Evolutionary conservation across 257 asterid species (phyloP).

Genomic region (Solanum appendiculatum): DNA sequence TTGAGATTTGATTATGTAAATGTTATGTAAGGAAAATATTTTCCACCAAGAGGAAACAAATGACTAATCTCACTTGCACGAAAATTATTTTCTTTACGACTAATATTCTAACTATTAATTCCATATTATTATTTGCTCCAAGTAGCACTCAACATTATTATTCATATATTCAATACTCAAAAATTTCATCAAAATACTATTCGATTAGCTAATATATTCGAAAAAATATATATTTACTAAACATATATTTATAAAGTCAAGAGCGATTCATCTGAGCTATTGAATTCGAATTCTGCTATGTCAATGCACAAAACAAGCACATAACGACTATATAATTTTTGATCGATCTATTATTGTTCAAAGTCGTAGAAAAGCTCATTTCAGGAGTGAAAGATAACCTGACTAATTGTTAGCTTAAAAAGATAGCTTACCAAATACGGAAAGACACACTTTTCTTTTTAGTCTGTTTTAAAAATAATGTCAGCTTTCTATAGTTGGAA

Average conservation of each 20-base stretch:
- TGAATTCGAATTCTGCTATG: neutral
- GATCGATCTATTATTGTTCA: neutral
- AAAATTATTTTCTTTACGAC: too few relatives aligned
- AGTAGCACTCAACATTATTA: too few relatives aligned
- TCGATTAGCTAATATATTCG: neutral
- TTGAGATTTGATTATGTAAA: neutral
- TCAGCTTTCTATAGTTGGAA: too few relatives aligned
- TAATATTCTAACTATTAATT: too few relatives aligned
- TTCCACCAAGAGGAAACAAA: neutral
- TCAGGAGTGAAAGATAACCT: neutral
- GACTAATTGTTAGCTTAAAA: neutral
- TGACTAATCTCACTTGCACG: too few relatives aligned
- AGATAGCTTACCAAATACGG: neutral
- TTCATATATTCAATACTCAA: too few relatives aligned
- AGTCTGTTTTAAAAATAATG: too few relatives aligned
- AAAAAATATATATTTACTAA: neutral
- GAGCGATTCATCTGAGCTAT: neutral
- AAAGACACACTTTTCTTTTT: neutral
- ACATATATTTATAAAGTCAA: neutral
- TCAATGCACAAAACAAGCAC: neutral
- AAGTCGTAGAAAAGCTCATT: neutral
- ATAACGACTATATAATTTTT: neutral
- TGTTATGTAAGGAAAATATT: neutral
- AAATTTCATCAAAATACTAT: neutral
- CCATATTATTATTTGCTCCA: too few relatives aligned